A percentile compares a stretch with the other conserved stretches of the same genome.
Evolutionary conservation across 2,329 filamentous ascomycete species (phyloP).

Genomic region (Aspergillus ochraceus): DNA sequence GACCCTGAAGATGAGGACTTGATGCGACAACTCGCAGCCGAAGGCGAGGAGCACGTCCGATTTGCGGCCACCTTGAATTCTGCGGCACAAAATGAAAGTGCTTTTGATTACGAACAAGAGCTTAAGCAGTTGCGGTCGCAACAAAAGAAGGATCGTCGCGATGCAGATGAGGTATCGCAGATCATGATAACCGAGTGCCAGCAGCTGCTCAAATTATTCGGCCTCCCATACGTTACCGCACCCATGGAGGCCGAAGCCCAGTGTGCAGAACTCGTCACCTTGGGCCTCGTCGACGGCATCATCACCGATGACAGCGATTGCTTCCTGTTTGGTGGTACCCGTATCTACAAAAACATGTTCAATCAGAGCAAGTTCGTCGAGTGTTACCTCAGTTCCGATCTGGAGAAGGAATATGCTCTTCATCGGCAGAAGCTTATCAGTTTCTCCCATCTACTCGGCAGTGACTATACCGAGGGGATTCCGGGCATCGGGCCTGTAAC

Average conservation of each 20-base stretch:
- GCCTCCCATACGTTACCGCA: slow-evolving; percentile 92
- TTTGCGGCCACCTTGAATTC: slow-evolving; percentile 87
- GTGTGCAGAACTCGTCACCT: slow-evolving; percentile 82
- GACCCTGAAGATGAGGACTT: slow-evolving; percentile 93
- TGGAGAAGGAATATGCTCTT: slow-evolving; percentile 86
- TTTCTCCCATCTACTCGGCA: slow-evolving; percentile 86
- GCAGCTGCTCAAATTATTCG: slow-evolving; percentile 83
- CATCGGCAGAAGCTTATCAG: slow-evolving; percentile 84
- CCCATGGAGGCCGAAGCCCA: slow-evolving; percentile 99
- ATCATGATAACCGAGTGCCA: slow-evolving; percentile 97
- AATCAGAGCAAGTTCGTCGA: slow-evolving; percentile 98
- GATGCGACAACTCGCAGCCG: slow-evolving; percentile 78
- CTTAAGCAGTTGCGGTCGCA: slow-evolving; percentile 84
- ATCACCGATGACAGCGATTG: slow-evolving; percentile 97
- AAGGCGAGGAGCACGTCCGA: slow-evolving; percentile 89
- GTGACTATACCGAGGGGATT: slow-evolving; percentile 92
- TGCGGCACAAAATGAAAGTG: slow-evolving; percentile 67
- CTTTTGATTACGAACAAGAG: slow-evolving; percentile 81
- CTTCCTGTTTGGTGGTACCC: slow-evolving; percentile 92
- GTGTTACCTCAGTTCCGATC: slow-evolving; percentile 80
- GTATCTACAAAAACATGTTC: slow-evolving; percentile 99
- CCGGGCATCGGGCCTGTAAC: slow-evolving; percentile 91
- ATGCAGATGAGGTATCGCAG: slow-evolving; percentile 94
- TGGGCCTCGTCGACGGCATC: slow-evolving; percentile 93
- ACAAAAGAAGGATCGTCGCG: slow-evolving; percentile 92